phyloP scores from a whole-genome alignment of 345 rosid genomes.

The Conringia planisiliqua region DNA sequence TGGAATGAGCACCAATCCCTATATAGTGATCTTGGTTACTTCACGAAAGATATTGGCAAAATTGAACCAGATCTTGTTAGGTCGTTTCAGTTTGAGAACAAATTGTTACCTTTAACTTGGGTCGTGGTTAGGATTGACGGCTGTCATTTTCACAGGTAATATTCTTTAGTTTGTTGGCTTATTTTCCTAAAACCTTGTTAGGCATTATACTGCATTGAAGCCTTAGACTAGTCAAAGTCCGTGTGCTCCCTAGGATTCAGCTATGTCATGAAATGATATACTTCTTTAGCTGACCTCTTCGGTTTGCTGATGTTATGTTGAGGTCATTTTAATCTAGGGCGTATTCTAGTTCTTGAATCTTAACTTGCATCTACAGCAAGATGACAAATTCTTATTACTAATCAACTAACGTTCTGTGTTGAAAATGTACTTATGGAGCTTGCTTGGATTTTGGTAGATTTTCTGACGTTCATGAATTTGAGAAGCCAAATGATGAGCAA shows the following conservation, averaged over 20 bases:
- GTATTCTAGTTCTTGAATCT: not conserved
- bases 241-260: not conserved
- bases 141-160: conserved; percentile 91
- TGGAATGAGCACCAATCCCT: conserved; percentile 69
- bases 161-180: not conserved
- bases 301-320: not conserved
- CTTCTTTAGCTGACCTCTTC: not conserved
- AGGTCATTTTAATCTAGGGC: not conserved
- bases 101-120: conserved; percentile 77
- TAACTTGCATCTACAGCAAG: not conserved
- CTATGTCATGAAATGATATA: not conserved
- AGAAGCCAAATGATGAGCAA: conserved; percentile 82
- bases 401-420: not conserved
- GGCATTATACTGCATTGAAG: not conserved
- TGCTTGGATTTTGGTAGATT: conserved; percentile 59
- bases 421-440: conserved; percentile 26
- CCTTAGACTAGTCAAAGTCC: not conserved
- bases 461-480: conserved; percentile 77
- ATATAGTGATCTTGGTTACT: conserved; percentile 50
- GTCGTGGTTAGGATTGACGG: conserved; percentile 86
- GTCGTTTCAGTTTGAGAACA: conserved; percentile 68
- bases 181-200: not conserved
- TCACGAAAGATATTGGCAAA: conserved; percentile 52
- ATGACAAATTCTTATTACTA: not conserved
- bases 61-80: conserved; percentile 55